Conservation (phyloP, 257 asterid species). For the Fraxinus cuspidata region DNA sequence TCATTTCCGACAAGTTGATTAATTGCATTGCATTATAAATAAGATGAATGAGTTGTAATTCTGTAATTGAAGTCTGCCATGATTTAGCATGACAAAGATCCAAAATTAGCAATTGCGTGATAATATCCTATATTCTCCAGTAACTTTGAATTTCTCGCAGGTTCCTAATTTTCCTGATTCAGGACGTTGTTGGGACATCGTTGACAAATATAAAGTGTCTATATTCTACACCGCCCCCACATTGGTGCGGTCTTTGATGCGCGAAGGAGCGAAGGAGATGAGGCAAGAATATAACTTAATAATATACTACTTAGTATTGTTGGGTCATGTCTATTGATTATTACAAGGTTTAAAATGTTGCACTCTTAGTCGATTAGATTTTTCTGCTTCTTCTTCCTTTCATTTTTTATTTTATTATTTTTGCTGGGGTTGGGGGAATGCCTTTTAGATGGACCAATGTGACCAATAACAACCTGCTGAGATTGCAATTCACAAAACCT, state of each 20-base stretch:
- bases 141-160: slow-evolving; percentile 42
- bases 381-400: no score
- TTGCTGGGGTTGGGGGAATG: background rate
- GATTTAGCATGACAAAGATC: slow-evolving; percentile 22
- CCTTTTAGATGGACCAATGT: background rate
- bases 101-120: slow-evolving; percentile 5
- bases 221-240: slow-evolving; percentile 97
- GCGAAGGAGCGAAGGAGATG: slow-evolving; percentile 94
- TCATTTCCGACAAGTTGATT: slow-evolving; percentile 23
- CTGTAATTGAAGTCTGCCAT: slow-evolving; percentile 15
- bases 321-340: background rate
- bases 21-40: slow-evolving; percentile 18
- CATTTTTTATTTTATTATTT: no score
- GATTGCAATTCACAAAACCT: no score
- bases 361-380: background rate
- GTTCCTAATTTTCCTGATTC: slow-evolving; percentile 93
- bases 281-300: slow-evolving; percentile 58
- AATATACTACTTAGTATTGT: slow-evolving; percentile 19
- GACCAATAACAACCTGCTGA: no score
- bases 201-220: slow-evolving; percentile 92
- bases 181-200: slow-evolving; percentile 98
- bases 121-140: slow-evolving; percentile 5
- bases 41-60: background rate
- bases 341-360: background rate
- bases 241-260: slow-evolving; percentile 92